Conservation (phyloP, 2,329 filamentous ascomycete genomes). For the Cucurbitaria berberidis region DNA sequence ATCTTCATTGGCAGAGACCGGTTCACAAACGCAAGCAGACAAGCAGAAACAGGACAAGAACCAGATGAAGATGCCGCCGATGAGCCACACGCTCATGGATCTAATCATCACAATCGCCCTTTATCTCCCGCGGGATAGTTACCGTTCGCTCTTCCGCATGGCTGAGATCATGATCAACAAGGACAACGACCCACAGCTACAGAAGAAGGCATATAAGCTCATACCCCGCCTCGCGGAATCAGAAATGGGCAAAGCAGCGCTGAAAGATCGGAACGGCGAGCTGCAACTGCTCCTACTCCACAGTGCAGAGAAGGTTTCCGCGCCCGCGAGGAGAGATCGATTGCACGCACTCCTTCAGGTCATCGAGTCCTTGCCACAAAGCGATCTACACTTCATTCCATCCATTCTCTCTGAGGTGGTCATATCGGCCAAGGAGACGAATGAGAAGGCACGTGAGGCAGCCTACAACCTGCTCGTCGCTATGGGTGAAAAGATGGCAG, state of each 20-base stretch:
- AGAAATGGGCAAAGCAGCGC: slow-evolving; percentile 74
- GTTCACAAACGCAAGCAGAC: slow-evolving; percentile 66
- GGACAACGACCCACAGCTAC: slow-evolving; percentile 84
- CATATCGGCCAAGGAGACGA: slow-evolving; percentile 95
- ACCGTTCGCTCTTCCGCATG: slow-evolving; percentile 83
- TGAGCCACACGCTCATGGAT: slow-evolving; percentile 94
- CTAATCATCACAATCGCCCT: slow-evolving; percentile 94
- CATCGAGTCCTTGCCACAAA: slow-evolving; percentile 76
- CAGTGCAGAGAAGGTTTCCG: slow-evolving; percentile 82
- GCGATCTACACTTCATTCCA: slow-evolving; percentile 90
- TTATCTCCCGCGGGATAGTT: slow-evolving; percentile 88
- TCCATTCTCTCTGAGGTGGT: slow-evolving; percentile 92
- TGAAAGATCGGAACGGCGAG: slow-evolving; percentile 76
- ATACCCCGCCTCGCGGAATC: slow-evolving; percentile 89
- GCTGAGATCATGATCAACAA: slow-evolving; percentile 82
- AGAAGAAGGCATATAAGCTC: slow-evolving; percentile 99
- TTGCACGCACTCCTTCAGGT: slow-evolving; percentile 82
- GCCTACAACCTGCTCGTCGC: slow-evolving; percentile 90
- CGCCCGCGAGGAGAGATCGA: slow-evolving; percentile 84
- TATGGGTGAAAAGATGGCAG: slow-evolving; percentile 83
- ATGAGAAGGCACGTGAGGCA: slow-evolving; percentile 87
- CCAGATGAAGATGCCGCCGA: slow-evolving; percentile 83
- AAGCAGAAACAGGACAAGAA: slow-evolving; percentile 67
- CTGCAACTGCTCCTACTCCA: slow-evolving; percentile 81
- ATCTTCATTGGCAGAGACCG: slow-evolving; percentile 39